Evolutionary conservation across 2,329 filamentous ascomycete species (phyloP), one percentile per base, ranked within the genome.

Genomic region (Ceratocystiopsis minuta): DNA sequence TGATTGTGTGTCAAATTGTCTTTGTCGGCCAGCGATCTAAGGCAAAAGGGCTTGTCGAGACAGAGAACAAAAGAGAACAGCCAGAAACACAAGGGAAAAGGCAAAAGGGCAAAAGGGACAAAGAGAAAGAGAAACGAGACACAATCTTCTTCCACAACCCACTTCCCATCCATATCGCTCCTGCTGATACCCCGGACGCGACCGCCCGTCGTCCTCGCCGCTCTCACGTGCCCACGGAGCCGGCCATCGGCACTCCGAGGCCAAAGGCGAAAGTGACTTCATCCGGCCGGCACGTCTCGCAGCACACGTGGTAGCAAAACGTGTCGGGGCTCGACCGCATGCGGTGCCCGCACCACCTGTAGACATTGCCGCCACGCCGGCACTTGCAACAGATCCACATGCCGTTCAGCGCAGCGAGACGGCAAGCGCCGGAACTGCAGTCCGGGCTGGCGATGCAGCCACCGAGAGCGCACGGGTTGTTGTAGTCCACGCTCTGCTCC

Each of bases 231-330:
- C 24, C 34, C 15, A 43, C 34, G 10, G 38, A 32, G 16, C 24
- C 28, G 4, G 38, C 34, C 24, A 10, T 28, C 24, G 38, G n/a
- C 16, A 37, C 17, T 11, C 24, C 35, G 14, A 35, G 11, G 3
- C 24, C 15, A 17, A 39, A 28, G 15, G 13, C 15, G 24, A 35
- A 18, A 16, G n/a, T 34, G 18, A 31, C 17, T 34, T 39, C 39
- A 18, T 67, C 62, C 12, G 58, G 45, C 37, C 54, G 55, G 45
- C 67, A 71, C 4, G 49, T 50, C 34, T 56, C 52, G 50, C 68
- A 72, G 40, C 68, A 60, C n/a, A 49, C 53, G 45, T 72, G 68
- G 46, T 68, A 68, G 52, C 67, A 72, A 37, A 69, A 63, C 1
- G 64, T 65, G 46, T 70, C 62, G 11, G 66, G 64, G 45, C 63